phyloP scores from a whole-genome alignment of 2,329 filamentous ascomycete genomes.

The Colletotrichum abscissum region DNA sequence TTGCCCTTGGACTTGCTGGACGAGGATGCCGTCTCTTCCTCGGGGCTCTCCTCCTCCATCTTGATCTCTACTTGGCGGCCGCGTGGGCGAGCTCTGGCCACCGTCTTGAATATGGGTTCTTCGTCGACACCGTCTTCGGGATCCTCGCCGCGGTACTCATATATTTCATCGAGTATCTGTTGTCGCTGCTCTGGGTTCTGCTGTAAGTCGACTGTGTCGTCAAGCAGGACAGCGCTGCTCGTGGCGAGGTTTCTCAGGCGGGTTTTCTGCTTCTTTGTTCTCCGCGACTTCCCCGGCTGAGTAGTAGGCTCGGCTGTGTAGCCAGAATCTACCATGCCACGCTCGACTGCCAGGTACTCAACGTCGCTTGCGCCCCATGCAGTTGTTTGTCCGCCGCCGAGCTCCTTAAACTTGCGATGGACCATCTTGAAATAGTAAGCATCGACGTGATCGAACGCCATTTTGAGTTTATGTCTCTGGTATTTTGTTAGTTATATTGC shows the following conservation, averaged over 20 bases:
- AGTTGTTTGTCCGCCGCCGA: constrained; percentile 60
- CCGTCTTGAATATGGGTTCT: background rate
- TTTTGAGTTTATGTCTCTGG: background rate
- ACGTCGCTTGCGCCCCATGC: constrained; percentile 63
- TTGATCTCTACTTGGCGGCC: background rate
- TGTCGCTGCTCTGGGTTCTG: constrained; percentile 34
- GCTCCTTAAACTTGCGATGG: constrained; percentile 57
- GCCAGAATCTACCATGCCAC: constrained; percentile 57
- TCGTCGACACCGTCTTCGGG: constrained; percentile 31
- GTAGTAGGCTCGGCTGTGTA: constrained; percentile 45
- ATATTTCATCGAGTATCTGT: constrained; percentile 37
- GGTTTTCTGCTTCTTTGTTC: constrained; percentile 54
- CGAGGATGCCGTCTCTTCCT: background rate
- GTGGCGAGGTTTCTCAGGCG: constrained; percentile 29
- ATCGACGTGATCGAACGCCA: constrained; percentile 3
- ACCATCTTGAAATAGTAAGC: constrained; percentile 49
- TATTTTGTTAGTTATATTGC: background rate
- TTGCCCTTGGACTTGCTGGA: background rate
- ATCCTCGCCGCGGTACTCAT: constrained; percentile 25
- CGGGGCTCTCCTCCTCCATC: background rate
- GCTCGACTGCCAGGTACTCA: constrained; percentile 60
- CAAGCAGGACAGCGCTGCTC: constrained; percentile 9
- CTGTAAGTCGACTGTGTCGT: constrained; percentile 35
- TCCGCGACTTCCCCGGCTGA: constrained; percentile 49
- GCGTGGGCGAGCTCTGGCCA: background rate